Conservation (phyloP, 2,329 filamentous ascomycete genomes). For the Fusarium albosuccineum region DNA sequence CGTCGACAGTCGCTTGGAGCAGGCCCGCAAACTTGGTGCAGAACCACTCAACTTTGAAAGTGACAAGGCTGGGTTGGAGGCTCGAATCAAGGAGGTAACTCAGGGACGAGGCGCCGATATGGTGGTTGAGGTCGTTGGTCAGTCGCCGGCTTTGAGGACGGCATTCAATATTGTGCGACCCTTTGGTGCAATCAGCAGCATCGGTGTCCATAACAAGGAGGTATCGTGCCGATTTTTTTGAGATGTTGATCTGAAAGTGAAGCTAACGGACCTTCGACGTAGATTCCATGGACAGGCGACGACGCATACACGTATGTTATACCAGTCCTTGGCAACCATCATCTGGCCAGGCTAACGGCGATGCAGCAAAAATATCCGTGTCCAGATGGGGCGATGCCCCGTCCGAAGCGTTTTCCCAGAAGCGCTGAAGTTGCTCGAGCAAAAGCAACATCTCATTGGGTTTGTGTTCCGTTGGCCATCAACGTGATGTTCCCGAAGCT, state of each 20-base stretch:
- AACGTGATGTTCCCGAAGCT: slow-evolving; percentile 10
- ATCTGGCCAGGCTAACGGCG: slow-evolving; percentile 36
- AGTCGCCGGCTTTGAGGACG: slow-evolving; percentile 76
- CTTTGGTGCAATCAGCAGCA: slow-evolving; percentile 80
- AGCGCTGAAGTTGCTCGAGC: slow-evolving; percentile 73
- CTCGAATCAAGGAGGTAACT: slow-evolving; percentile 79
- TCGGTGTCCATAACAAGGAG: slow-evolving; percentile 81
- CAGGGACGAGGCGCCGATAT: slow-evolving; percentile 87
- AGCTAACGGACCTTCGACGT: slow-evolving; percentile 19
- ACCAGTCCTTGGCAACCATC: background rate
- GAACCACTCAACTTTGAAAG: slow-evolving; percentile 84
- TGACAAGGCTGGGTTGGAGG: slow-evolving; percentile 73
- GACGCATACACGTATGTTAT: slow-evolving; percentile 70
- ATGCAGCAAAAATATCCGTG: slow-evolving; percentile 74
- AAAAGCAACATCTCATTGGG: slow-evolving; percentile 76
- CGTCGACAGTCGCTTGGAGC: slow-evolving; percentile 78
- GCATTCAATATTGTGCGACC: slow-evolving; percentile 79
- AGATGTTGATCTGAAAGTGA: background rate
- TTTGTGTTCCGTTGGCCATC: slow-evolving; percentile 55
- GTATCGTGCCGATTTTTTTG: slow-evolving; percentile 54
- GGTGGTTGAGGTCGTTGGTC: slow-evolving; percentile 82
- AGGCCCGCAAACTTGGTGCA: slow-evolving; percentile 80
- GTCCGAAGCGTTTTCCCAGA: slow-evolving; percentile 78
- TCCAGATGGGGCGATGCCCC: slow-evolving; percentile 83
- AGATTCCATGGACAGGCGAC: slow-evolving; percentile 76